phyloP scores from a whole-genome alignment of 352 stramenopile species.

The Globisporangium heterothallicum region DNA sequence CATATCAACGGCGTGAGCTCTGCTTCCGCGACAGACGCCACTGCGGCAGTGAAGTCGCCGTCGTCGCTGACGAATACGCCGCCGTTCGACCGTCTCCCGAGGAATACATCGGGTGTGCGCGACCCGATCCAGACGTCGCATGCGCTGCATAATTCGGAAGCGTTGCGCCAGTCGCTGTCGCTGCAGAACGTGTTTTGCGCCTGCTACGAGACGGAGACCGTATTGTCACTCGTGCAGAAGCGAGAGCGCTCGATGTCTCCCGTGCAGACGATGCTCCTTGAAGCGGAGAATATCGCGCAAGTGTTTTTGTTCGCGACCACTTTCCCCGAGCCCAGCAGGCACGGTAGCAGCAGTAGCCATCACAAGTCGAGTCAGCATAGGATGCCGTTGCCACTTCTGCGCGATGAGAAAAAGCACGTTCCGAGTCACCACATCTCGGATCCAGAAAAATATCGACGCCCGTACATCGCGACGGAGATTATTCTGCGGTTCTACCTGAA shows the following conservation, averaged over 20 bases:
- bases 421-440: constrained; percentile 13
- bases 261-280: constrained; percentile 59
- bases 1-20: constrained; percentile 1
- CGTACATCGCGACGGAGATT: constrained; percentile 66
- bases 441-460: constrained; percentile 48
- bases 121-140: constrained; percentile 61
- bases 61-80: constrained; percentile 17
- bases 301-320: constrained; percentile 62
- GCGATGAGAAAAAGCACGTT: not conserved
- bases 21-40: not conserved
- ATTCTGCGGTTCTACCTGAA: constrained; percentile 74
- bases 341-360: constrained; percentile 2
- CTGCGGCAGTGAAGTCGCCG: not conserved
- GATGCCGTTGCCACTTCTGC: not conserved
- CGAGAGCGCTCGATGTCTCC: constrained; percentile 58
- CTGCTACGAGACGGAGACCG: constrained; percentile 70
- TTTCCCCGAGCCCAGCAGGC: constrained; percentile 5
- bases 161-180: constrained; percentile 43
- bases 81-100: constrained; percentile 27
- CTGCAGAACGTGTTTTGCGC: constrained; percentile 75
- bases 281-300: constrained; percentile 47
- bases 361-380: constrained; percentile 5
- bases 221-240: constrained; percentile 52
- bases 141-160: constrained; percentile 69
- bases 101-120: constrained; percentile 30